phyloP scores from a whole-genome alignment of 2,329 filamentous ascomycete genomes.

The Colletotrichum euphorbiae region DNA sequence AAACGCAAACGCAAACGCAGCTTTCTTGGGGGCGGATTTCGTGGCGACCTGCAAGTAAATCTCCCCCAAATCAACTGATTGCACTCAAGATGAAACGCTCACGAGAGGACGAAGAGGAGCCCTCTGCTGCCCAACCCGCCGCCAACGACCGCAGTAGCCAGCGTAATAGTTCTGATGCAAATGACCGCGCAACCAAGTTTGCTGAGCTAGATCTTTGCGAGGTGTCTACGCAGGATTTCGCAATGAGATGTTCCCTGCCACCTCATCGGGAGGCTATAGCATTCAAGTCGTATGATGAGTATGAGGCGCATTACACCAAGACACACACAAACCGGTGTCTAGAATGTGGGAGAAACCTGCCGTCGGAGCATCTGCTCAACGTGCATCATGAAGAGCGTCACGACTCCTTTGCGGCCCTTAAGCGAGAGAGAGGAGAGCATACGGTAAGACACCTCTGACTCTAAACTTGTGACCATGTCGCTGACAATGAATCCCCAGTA shows the following conservation, averaged over 20 bases:
- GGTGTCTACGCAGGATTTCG: conserved; percentile 50
- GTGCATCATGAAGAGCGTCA: conserved; percentile 94
- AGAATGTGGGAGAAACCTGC: conserved; percentile 89
- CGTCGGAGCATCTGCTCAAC: conserved; percentile 81
- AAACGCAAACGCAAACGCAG: neutral
- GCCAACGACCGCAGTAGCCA: conserved; percentile 33
- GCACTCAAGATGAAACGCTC: conserved; percentile 68
- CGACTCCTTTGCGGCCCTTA: conserved; percentile 80
- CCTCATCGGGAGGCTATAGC: conserved; percentile 77
- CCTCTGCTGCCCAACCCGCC: conserved; percentile 47
- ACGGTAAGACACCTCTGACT: conserved; percentile 67
- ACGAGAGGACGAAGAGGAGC: conserved; percentile 67
- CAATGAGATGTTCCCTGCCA: conserved; percentile 84
- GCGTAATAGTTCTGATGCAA: conserved; percentile 33
- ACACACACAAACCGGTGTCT: conserved; percentile 86
- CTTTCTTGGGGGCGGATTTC: conserved; percentile 4
- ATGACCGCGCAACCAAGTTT: conserved; percentile 62
- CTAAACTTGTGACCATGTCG: neutral
- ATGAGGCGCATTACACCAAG: conserved; percentile 87
- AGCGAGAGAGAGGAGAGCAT: conserved; percentile 83
- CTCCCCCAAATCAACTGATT: conserved; percentile 18
- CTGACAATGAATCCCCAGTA: conserved; percentile 64
- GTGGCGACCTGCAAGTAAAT: conserved; percentile 33
- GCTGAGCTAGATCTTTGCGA: conserved; percentile 66
- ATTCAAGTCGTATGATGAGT: conserved; percentile 82